Percentiles rank a stretch among this genome's conserved stretches.
Conservation (phyloP, 139 green algal genomes). For the Eudorina sp. region DNA sequence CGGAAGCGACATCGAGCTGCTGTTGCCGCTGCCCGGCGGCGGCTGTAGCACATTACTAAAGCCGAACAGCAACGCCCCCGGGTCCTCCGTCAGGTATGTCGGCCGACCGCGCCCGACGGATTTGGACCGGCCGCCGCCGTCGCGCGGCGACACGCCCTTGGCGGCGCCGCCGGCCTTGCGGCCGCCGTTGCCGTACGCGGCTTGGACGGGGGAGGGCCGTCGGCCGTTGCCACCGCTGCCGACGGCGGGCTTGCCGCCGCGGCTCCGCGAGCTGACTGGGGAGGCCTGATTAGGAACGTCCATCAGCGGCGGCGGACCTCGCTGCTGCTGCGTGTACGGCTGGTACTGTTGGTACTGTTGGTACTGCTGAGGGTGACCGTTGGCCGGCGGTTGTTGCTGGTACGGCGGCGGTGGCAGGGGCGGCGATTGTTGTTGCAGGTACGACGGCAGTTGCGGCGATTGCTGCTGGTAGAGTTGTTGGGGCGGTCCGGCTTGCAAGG, state of each 20-base stretch:
- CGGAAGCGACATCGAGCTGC: constrained; percentile 25
- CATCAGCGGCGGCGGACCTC: not conserved
- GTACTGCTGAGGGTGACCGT: no score
- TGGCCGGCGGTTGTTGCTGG: no score
- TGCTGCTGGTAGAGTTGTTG: not conserved
- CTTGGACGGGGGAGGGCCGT: not conserved
- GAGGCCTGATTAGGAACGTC: not conserved
- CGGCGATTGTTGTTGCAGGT: no score
- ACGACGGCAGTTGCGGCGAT: no score
- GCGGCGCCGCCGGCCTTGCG: not conserved
- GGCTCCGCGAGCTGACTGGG: not conserved
- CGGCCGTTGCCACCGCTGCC: not conserved
- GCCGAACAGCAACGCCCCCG: constrained; percentile 31
- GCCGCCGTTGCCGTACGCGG: not conserved
- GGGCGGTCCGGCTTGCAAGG: no score
- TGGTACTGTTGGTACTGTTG: not conserved
- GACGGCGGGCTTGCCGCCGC: not conserved
- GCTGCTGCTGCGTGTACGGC: not conserved
- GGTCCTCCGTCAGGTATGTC: constrained; percentile 36
- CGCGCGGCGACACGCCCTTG: not conserved
- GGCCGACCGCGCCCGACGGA: constrained; percentile 17
- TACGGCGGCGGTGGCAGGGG: no score
- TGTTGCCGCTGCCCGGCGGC: not conserved
- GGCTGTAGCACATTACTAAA: constrained; percentile 5
- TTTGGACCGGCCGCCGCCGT: not conserved